Conservation (phyloP, 768 basidiomycete species). For the Lactarius indigo region DNA sequence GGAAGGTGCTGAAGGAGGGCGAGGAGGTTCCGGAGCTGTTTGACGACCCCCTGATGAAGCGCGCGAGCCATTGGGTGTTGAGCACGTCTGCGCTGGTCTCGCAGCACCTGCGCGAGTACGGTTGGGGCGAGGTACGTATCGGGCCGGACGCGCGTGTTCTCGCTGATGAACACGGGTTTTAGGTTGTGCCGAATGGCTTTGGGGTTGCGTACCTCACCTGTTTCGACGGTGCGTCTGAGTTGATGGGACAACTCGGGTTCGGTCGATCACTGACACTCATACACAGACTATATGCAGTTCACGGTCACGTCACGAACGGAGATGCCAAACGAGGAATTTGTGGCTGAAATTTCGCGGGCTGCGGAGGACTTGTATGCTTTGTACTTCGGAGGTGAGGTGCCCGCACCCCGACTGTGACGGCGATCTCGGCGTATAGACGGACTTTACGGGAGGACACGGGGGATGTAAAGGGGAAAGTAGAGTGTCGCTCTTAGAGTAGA, state of each 20-base stretch:
- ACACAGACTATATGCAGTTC: constrained; percentile 72
- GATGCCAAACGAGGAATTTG: constrained; percentile 76
- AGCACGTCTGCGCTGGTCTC: constrained; percentile 89
- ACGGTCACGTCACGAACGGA: constrained; percentile 84
- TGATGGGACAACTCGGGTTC: background rate
- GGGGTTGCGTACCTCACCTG: constrained; percentile 96
- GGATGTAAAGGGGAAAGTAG: background rate
- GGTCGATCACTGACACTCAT: background rate
- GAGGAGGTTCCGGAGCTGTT: constrained; percentile 70
- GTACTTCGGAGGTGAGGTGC: constrained; percentile 28
- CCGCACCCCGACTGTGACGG: constrained; percentile 16
- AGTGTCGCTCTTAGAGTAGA: background rate
- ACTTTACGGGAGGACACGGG: background rate
- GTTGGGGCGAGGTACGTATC: constrained; percentile 79
- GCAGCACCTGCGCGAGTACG: constrained; percentile 80
- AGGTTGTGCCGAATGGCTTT: constrained; percentile 90
- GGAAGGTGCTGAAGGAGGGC: constrained; percentile 56
- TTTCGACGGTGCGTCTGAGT: constrained; percentile 53
- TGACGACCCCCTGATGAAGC: constrained; percentile 66
- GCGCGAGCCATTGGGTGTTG: constrained; percentile 79
- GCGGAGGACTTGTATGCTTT: constrained; percentile 70
- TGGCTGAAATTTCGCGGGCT: constrained; percentile 60
- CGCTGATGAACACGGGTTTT: background rate
- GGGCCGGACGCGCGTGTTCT: background rate
- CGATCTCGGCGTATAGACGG: background rate